A percentile compares a stretch with the other conserved stretches of the same genome.
Evolutionary conservation across 306 rosid genomes (phyloP).

Genomic region (Trifolium subterraneum): DNA sequence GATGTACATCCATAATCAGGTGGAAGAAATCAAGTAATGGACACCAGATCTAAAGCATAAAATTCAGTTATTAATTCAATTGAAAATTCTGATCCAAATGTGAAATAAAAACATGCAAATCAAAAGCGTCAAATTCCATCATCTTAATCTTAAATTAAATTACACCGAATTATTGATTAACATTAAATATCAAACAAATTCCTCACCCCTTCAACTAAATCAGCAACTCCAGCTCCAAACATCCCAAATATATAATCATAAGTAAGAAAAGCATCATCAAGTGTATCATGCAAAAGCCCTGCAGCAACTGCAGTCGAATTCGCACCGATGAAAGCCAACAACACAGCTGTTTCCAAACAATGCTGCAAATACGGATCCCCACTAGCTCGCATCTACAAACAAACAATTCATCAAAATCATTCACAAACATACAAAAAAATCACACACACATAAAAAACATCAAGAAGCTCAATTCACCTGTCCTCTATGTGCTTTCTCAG

Average conservation of each 20-base stretch:
- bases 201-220: conserved; percentile 93
- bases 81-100: not conserved
- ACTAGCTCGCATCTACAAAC: conserved; percentile 80
- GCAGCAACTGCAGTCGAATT: conserved; percentile 93
- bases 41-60: conserved; percentile 31
- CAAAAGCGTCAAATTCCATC: conserved; percentile 12
- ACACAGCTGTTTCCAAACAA: conserved; percentile 92
- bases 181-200: conserved; percentile 22
- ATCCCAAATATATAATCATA: conserved; percentile 68
- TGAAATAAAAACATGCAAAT: conserved; percentile 31
- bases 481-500: conserved; percentile 95
- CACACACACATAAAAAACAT: not conserved
- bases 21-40: not conserved
- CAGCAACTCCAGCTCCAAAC: conserved; percentile 86
- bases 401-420: conserved; percentile 33
- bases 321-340: conserved; percentile 90
- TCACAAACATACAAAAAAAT: conserved; percentile 19
- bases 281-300: conserved; percentile 95
- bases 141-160: conserved; percentile 3
- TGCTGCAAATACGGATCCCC: conserved; percentile 96
- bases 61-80: not conserved
- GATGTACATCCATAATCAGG: not conserved
- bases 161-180: not conserved
- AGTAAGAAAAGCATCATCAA: conserved; percentile 81
- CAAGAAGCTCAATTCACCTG: conserved; percentile 63